phyloP scores from a whole-genome alignment of 208 protist species.

The Entamoeba histolytica region DNA sequence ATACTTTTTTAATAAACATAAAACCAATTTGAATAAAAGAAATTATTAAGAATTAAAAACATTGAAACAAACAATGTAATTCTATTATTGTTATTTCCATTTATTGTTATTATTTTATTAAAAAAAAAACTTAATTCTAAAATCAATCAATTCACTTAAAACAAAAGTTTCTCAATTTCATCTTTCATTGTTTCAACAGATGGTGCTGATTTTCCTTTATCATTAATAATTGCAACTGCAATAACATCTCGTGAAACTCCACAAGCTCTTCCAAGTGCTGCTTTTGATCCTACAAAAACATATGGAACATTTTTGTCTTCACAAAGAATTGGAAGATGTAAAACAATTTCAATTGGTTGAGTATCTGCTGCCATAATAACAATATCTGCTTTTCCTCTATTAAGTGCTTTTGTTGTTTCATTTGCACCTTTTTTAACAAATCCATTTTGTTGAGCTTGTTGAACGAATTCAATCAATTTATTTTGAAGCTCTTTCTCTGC shows the following conservation, averaged over 20 bases:
- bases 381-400: constrained; percentile 86
- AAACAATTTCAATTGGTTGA: constrained; percentile 96
- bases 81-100: too few species aligned
- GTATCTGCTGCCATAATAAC: constrained; percentile 97
- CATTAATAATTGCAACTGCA: constrained; percentile 67
- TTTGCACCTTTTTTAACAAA: constrained; percentile 64
- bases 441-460: constrained; percentile 83
- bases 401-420: constrained; percentile 94
- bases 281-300: constrained; percentile 92
- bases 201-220: not conserved
- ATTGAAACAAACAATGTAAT: too few species aligned
- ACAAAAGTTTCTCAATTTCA: not conserved
- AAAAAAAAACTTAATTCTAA: too few species aligned
- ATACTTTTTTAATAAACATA: too few species aligned
- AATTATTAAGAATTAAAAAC: too few species aligned
- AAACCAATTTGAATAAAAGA: too few species aligned
- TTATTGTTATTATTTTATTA: too few species aligned
- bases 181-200: not conserved
- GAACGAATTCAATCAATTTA: constrained; percentile 78
- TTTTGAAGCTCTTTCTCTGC: not conserved
- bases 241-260: constrained; percentile 86
- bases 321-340: constrained; percentile 96
- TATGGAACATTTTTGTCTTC: constrained; percentile 99
- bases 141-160: not conserved
- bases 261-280: constrained; percentile 79